These are phyloP conservation scores for Intubia oerlemansii DNA, from an alignment of 2,329 filamentous ascomycete genomes.

Conservation along the genomic window DNA sequence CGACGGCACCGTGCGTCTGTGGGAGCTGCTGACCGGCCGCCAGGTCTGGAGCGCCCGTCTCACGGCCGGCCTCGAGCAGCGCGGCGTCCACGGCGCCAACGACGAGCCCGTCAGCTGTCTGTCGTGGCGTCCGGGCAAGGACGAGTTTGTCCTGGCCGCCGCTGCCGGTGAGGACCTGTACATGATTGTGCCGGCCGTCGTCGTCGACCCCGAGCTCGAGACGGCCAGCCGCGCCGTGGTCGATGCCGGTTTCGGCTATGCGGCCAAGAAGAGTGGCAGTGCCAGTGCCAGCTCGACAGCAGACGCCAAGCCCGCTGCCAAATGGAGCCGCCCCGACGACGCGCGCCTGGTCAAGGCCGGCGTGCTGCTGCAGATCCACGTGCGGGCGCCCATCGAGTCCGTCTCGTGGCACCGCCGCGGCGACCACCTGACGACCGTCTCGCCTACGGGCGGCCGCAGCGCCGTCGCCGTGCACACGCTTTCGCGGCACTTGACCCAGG, in stretches of 20 bases:
- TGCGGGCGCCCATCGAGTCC: conserved; percentile 63
- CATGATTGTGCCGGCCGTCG: conserved; percentile 51
- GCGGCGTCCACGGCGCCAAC: conserved; percentile 23
- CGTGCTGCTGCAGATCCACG: conserved; percentile 60
- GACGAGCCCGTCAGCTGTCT: conserved; percentile 70
- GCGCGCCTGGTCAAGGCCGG: conserved; percentile 53
- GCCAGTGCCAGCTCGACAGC: conserved; percentile 23
- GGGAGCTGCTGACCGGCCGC: conserved; percentile 70
- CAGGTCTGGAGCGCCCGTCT: conserved; percentile 73
- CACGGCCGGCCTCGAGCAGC: conserved; percentile 21
- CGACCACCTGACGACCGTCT: conserved; percentile 86
- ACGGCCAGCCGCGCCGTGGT: conserved; percentile 54
- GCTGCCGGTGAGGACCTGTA: conserved; percentile 71
- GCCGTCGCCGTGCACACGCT: conserved; percentile 89
- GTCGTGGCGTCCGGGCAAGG: conserved; percentile 60
- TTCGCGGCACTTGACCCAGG: conserved; percentile 83
- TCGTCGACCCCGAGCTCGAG: conserved; percentile 52
- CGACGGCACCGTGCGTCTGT: conserved; percentile 78
- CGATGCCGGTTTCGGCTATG: conserved; percentile 84
- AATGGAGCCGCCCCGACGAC: conserved; percentile 65
- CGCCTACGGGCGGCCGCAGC: conserved; percentile 52
- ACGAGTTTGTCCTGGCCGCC: conserved; percentile 59
- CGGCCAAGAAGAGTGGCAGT: conserved; percentile 41
- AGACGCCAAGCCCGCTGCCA: conserved; percentile 47
- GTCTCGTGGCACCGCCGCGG: conserved; percentile 87